Evolutionary conservation across 2,329 filamentous ascomycete genomes (phyloP), one percentile per base, ranked within the genome.

Genomic region (Canariomyces notabilis): DNA sequence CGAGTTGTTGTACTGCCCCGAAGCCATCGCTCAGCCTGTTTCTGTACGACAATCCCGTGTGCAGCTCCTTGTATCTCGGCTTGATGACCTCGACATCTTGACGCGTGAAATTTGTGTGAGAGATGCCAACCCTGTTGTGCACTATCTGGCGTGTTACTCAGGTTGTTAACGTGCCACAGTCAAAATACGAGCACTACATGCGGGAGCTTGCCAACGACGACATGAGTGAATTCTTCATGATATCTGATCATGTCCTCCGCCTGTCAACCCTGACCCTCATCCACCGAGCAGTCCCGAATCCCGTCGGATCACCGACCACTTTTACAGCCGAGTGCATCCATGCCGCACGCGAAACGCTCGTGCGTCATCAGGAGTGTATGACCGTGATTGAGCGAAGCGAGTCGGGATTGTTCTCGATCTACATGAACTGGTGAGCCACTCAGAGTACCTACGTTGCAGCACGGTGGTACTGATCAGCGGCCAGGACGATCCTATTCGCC

Each of bases 401-500:
- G 29, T 57, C 63, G 12, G 64, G 68, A 34, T 59, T 74, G 46
- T 68, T 69, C 39, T 66, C 65, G 22, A 69, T 71, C 7, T 76
- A 77, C 51, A 67, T 77, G 51, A 72, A 76, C 52, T 78, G 74
- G 75, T 76, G 57, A 48, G 68, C 9, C 26, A 29, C 7, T 12
- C 38, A n/a, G 9, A n/a, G 9, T 11, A 15, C 42, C 35, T 21
- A 20, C 6, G 16, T 11, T 11, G 6, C 19, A 6, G 22, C n/a
- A 14, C n/a, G 8, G 8, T 8, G 12, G 14, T 29, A 20, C 37
- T 42, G 29, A 36, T 23, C 9, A 19, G n/a, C 15, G n/a, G n/a
- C 2, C 32, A 76, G 75, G 75, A 72, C 71, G 5, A 64, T 78
- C n/a, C 64, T 79, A 7, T 67, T 79, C 46, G 73, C 74, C 1